These are phyloP conservation scores for Globisporangium paroecandrum DNA, from an alignment of 352 stramenopile genomes.

Conservation along the genomic window DNA sequence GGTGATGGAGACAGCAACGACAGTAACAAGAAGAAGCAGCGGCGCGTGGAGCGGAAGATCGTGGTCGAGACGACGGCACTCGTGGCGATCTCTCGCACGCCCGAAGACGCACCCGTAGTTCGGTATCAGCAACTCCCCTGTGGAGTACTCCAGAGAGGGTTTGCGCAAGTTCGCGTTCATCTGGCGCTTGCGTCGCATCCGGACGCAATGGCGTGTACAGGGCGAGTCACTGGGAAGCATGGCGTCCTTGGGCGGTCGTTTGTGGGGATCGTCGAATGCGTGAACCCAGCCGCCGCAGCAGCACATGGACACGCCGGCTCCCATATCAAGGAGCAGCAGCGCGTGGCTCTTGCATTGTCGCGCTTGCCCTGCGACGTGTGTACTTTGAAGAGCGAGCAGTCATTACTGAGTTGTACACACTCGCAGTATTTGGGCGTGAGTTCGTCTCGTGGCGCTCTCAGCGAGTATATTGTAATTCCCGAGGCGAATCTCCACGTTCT, in stretches of 20 bases:
- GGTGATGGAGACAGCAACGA: neutral
- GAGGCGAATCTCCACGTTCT: slow-evolving; percentile 29
- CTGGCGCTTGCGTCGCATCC: slow-evolving; percentile 30
- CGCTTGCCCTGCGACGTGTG: slow-evolving; percentile 14
- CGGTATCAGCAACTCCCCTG: slow-evolving; percentile 27
- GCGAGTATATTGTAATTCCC: slow-evolving; percentile 43
- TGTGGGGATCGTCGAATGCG: slow-evolving; percentile 32
- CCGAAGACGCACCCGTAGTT: slow-evolving; percentile 3
- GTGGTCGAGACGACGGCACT: slow-evolving; percentile 31
- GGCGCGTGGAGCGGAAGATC: neutral
- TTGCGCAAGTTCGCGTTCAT: slow-evolving; percentile 35
- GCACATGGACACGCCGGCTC: neutral
- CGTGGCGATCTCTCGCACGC: slow-evolving; percentile 26
- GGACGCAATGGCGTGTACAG: slow-evolving; percentile 33
- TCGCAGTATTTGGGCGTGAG: slow-evolving; percentile 28
- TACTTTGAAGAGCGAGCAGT: neutral
- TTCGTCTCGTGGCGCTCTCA: slow-evolving; percentile 28
- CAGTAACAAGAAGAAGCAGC: neutral
- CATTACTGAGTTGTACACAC: neutral
- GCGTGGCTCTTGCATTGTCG: slow-evolving; percentile 23
- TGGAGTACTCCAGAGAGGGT: slow-evolving; percentile 17
- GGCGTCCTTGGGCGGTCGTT: slow-evolving; percentile 41
- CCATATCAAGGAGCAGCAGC: slow-evolving; percentile 11
- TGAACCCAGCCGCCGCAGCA: slow-evolving; percentile 4
- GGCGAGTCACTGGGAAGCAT: slow-evolving; percentile 29